These are phyloP conservation scores for Rosa multiflora DNA, from an alignment of 306 rosid species.

Conservation along the genomic window DNA sequence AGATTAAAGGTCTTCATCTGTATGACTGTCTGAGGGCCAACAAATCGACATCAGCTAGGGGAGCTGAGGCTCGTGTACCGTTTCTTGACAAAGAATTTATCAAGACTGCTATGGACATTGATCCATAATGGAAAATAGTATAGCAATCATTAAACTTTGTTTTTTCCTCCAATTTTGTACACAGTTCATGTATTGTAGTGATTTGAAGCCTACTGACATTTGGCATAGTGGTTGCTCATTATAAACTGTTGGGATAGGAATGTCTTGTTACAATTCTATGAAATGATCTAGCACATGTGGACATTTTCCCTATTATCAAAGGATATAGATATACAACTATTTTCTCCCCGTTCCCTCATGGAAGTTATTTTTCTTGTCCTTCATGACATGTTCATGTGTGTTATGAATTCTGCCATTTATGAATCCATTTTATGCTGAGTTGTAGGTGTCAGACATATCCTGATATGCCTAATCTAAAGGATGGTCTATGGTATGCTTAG, in stretches of 20 bases:
- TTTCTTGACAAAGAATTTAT: constrained; percentile 88
- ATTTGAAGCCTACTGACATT: not conserved
- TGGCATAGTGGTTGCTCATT: not conserved
- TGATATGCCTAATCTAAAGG: no score
- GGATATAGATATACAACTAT: not conserved
- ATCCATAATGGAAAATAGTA: constrained; percentile 95
- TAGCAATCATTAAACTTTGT: constrained; percentile 1
- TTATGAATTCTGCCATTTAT: not conserved
- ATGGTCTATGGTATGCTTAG: no score
- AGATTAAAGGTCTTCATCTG: constrained; percentile 96
- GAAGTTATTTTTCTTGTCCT: not conserved
- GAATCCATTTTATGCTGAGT: not conserved
- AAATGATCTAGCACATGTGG: not conserved
- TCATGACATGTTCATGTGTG: not conserved
- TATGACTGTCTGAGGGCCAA: constrained; percentile 96
- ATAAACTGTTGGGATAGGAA: not conserved
- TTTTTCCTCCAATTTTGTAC: not conserved
- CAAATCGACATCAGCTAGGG: constrained; percentile 97
- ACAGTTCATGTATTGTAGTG: not conserved
- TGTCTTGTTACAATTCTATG: not conserved
- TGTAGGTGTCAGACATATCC: no score
- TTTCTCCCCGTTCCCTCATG: not conserved
- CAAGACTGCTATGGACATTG: constrained; percentile 68
- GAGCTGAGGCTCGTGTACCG: constrained; percentile 98
- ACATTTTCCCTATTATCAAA: not conserved